phyloP scores from a whole-genome alignment of 176 grass and related monocot species.

The Olyra latifolia region DNA sequence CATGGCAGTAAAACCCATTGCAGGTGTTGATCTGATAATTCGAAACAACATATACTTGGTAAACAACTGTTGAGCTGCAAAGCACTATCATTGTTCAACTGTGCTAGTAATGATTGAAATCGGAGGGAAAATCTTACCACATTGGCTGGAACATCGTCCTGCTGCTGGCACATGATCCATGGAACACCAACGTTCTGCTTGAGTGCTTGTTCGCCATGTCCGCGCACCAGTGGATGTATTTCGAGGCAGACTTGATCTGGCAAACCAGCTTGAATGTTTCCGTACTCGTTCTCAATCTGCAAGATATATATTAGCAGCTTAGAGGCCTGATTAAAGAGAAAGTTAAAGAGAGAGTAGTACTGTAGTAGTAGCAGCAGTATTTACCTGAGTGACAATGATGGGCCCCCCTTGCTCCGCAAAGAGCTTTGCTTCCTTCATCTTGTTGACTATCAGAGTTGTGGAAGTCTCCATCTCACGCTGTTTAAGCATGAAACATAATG shows the following conservation, averaged over 20 bases:
- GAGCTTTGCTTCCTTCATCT: slow-evolving; percentile 46
- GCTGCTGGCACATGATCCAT: slow-evolving; percentile 78
- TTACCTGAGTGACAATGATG: slow-evolving; percentile 64
- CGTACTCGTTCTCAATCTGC: slow-evolving; percentile 80
- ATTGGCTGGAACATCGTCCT: slow-evolving; percentile 42
- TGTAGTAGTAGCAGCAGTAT: too few relatives aligned
- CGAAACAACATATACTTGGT: neutral
- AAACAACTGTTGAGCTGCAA: neutral
- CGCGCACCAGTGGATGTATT: slow-evolving; percentile 56
- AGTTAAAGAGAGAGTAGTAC: too few relatives aligned
- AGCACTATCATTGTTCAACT: neutral
- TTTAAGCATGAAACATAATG: neutral
- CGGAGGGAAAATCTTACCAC: slow-evolving; percentile 20
- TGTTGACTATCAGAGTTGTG: slow-evolving; percentile 57
- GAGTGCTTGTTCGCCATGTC: slow-evolving; percentile 43
- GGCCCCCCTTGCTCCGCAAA: slow-evolving; percentile 59
- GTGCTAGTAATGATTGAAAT: neutral
- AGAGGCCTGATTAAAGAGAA: neutral
- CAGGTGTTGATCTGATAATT: slow-evolving; percentile 55
- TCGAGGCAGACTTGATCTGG: slow-evolving; percentile 7
- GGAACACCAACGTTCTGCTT: slow-evolving; percentile 45
- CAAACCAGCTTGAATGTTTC: slow-evolving; percentile 29
- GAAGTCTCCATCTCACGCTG: slow-evolving; percentile 67
- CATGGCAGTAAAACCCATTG: slow-evolving; percentile 63
- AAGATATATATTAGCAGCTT: neutral